A percentile compares a stretch with the other conserved stretches of the same genome.
Conservation (phyloP, 768 basidiomycete species). For the Cystobasidium onofrii region DNA sequence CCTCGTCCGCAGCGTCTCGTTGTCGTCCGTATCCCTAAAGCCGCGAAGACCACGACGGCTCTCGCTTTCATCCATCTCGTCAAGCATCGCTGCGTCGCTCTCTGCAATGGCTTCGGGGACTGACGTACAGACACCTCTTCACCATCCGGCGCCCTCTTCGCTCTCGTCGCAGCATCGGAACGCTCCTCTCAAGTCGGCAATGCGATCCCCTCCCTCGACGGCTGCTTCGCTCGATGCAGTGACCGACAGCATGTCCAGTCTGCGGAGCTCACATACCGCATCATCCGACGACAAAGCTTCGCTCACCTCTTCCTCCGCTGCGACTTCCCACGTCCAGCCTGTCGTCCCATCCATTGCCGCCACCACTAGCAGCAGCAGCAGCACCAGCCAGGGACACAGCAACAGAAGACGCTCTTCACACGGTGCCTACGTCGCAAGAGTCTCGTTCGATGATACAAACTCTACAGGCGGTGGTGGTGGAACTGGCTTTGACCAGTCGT, state of each 20-base stretch:
- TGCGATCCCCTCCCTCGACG: not conserved
- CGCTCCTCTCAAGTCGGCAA: conserved; percentile 3
- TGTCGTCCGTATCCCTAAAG: too few species aligned
- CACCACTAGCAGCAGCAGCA: not conserved
- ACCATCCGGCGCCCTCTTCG: not conserved
- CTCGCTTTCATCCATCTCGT: not conserved
- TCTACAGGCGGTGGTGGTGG: conserved; percentile 4
- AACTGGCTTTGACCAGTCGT: conserved; percentile 37
- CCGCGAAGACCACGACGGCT: not conserved
- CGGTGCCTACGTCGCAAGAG: not conserved
- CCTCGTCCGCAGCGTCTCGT: too few species aligned
- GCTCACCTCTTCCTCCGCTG: not conserved
- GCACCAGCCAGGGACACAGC: not conserved
- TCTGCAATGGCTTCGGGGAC: not conserved
- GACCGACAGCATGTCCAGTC: not conserved
- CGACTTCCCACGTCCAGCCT: not conserved
- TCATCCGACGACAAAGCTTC: not conserved
- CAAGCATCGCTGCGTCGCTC: not conserved
- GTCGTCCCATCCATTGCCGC: not conserved
- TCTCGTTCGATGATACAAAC: conserved; percentile 20
- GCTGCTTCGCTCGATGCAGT: not conserved
- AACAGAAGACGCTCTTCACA: not conserved
- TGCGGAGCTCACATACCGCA: not conserved
- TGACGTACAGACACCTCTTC: not conserved
- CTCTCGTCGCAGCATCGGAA: not conserved